Evolutionary conservation across 805 yeast species (phyloP).

Genomic region (Myxozyma geophila): DNA sequence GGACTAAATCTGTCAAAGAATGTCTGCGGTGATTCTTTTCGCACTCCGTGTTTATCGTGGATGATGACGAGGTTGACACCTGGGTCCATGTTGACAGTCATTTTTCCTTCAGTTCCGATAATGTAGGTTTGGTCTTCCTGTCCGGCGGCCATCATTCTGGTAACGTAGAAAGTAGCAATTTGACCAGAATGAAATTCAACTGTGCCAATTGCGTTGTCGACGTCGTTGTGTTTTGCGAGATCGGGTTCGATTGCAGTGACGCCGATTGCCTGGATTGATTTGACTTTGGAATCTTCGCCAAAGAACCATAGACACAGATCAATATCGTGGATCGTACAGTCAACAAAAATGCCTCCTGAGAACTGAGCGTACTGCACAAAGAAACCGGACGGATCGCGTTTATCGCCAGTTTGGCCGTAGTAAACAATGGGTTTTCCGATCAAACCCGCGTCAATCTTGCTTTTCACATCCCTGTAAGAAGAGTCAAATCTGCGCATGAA

Average conservation of each 20-base stretch:
- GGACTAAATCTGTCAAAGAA: conserved; percentile 34
- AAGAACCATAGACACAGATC: conserved; percentile 35
- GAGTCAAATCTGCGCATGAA: conserved; percentile 25
- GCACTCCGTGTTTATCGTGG: conserved; percentile 34
- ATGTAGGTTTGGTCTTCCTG: conserved; percentile 37
- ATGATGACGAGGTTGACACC: conserved; percentile 27
- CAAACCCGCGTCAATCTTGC: conserved; percentile 15
- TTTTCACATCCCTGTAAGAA: conserved; percentile 24
- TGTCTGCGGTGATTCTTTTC: conserved; percentile 35
- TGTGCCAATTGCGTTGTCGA: conserved; percentile 38
- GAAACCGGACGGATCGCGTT: conserved; percentile 24
- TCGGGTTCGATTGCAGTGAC: conserved; percentile 35
- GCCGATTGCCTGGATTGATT: conserved; percentile 33
- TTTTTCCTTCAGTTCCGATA: conserved; percentile 38
- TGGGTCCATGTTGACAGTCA: conserved; percentile 36
- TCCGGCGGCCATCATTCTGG: conserved; percentile 37
- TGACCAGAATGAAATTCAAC: conserved; percentile 37
- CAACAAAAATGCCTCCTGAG: conserved; percentile 40
- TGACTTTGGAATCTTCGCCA: conserved; percentile 33
- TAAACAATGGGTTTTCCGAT: conserved; percentile 21
- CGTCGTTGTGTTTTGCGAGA: conserved; percentile 33
- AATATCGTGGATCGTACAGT: conserved; percentile 38
- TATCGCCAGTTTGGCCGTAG: conserved; percentile 26
- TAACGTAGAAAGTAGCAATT: conserved; percentile 34
- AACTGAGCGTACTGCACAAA: conserved; percentile 35